Percentiles rank a stretch among this genome's conserved stretches.
Evolutionary conservation across 1,284 basidiomycete species (phyloP).

Genomic region (Spongiforma sp.): DNA sequence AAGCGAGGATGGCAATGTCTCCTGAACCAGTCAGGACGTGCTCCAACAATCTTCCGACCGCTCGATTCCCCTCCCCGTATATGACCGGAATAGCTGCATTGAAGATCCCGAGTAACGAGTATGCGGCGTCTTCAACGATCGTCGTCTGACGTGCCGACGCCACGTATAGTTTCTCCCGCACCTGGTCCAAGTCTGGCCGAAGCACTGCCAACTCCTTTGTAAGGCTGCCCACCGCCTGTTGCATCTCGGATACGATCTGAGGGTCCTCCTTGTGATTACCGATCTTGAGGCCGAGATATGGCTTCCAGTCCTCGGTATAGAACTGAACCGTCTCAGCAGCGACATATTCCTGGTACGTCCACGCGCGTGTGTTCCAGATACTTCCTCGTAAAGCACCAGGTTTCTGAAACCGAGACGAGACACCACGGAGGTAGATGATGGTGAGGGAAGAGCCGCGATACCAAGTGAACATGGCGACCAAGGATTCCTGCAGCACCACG

Average conservation of each 20-base stretch:
- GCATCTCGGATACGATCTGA: constrained; percentile 8
- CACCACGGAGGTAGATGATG: constrained; percentile 2
- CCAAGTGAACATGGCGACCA: constrained; percentile 22
- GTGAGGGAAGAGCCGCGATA: constrained; percentile 16
- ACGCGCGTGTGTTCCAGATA: constrained; percentile 9
- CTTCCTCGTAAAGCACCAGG: neutral
- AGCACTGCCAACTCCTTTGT: constrained; percentile 3
- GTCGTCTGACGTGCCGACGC: constrained; percentile 19
- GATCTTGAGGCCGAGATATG: constrained; percentile 12
- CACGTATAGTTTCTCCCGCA: constrained; percentile 16
- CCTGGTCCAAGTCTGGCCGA: constrained; percentile 8
- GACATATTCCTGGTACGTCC: constrained; percentile 21
- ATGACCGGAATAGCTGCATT: constrained; percentile 6
- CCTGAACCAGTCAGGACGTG: constrained; percentile 12
- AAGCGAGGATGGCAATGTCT: constrained; percentile 17
- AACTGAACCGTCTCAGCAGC: constrained; percentile 8
- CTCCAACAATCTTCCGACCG: constrained; percentile 20
- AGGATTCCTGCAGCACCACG: constrained; percentile 10
- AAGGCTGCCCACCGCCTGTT: neutral
- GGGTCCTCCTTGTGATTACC: constrained; percentile 18
- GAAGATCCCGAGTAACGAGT: constrained; percentile 23
- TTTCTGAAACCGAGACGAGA: neutral
- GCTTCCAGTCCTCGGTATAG: constrained; percentile 21
- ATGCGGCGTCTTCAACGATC: constrained; percentile 15
- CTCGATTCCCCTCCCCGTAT: constrained; percentile 15